Evolutionary conservation across 2,329 filamentous ascomycete genomes (phyloP).

Genomic region (Bipolaris zeicola): DNA sequence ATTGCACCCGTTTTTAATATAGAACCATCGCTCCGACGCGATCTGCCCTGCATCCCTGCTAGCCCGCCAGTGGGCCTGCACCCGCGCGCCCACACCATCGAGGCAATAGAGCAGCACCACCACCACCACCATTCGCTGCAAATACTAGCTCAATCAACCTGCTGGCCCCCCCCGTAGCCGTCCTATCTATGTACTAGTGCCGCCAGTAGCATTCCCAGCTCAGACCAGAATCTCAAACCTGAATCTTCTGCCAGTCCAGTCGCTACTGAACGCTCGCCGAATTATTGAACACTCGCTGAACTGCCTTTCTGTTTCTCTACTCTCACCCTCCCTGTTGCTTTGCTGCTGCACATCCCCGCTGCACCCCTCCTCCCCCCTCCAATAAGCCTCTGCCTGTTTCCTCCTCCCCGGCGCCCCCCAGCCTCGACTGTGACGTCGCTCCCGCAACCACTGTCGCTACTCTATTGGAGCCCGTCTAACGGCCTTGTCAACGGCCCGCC

Average conservation of each 20-base stretch:
- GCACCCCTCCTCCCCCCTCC: neutral
- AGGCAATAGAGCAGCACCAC: conserved; percentile 11
- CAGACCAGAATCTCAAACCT: conserved; percentile 18
- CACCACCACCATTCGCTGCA: neutral
- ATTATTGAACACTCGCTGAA: too few relatives aligned
- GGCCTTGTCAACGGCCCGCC: conserved; percentile 25
- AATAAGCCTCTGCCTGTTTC: neutral
- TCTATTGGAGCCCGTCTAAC: conserved; percentile 5
- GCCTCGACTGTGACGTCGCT: conserved; percentile 32
- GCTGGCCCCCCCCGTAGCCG: too few relatives aligned
- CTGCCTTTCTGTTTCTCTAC: neutral
- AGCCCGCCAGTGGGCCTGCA: conserved; percentile 20
- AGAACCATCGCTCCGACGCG: conserved; percentile 29
- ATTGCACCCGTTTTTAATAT: conserved; percentile 25
- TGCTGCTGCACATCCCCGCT: conserved; percentile 8
- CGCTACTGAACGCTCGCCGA: conserved; percentile 16
- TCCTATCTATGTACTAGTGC: neutral
- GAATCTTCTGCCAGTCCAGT: conserved; percentile 25
- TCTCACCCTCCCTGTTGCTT: conserved; percentile 16
- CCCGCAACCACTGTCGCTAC: neutral
- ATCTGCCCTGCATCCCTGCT: conserved; percentile 35
- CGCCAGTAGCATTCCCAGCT: conserved; percentile 16
- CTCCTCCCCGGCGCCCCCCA: neutral
- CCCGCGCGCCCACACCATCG: conserved; percentile 26
- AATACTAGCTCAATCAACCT: neutral